A percentile compares a stretch with the other conserved stretches of the same genome.
phyloP scores from a whole-genome alignment of 352 stramenopile species.

The Phytopythium montanum region DNA sequence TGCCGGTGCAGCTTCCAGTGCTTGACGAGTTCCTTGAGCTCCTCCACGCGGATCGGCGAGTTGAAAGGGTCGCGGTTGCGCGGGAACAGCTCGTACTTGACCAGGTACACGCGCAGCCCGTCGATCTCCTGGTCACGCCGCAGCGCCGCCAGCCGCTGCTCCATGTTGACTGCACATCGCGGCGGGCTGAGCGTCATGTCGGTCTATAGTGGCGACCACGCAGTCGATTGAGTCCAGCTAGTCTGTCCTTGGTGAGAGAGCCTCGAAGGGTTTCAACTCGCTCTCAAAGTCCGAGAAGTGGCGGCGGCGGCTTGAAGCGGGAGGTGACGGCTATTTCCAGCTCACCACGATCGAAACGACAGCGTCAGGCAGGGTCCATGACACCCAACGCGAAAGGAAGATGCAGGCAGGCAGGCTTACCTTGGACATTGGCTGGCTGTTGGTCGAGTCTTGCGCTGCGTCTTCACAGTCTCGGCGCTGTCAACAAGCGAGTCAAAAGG shows the following conservation, averaged over 20 bases:
- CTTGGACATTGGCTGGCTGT: no score
- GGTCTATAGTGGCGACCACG: not conserved
- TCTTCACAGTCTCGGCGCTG: not conserved
- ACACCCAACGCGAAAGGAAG: not conserved
- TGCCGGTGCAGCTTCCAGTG: slow-evolving; percentile 90
- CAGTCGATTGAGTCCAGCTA: not conserved
- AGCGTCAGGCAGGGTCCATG: not conserved
- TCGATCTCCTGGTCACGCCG: slow-evolving; percentile 84
- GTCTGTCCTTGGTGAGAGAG: not conserved
- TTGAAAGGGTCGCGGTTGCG: slow-evolving; percentile 82
- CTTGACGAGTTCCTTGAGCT: slow-evolving; percentile 91
- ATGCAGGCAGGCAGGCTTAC: not conserved
- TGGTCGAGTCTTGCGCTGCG: no score
- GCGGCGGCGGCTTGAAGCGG: not conserved
- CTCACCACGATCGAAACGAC: not conserved
- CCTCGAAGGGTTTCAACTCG: not conserved
- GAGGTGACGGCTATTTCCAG: not conserved
- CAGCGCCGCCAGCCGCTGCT: slow-evolving; percentile 74
- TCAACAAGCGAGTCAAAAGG: not conserved
- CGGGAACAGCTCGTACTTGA: slow-evolving; percentile 88
- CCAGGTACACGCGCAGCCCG: slow-evolving; percentile 71
- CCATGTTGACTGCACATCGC: slow-evolving; percentile 85
- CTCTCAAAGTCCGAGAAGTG: not conserved
- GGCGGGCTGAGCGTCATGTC: slow-evolving; percentile 69
- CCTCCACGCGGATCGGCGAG: slow-evolving; percentile 82